Base-by-base conservation (phyloP, 2,329 filamentous ascomycete genomes). In the Xylariaceae sp. region DNA sequence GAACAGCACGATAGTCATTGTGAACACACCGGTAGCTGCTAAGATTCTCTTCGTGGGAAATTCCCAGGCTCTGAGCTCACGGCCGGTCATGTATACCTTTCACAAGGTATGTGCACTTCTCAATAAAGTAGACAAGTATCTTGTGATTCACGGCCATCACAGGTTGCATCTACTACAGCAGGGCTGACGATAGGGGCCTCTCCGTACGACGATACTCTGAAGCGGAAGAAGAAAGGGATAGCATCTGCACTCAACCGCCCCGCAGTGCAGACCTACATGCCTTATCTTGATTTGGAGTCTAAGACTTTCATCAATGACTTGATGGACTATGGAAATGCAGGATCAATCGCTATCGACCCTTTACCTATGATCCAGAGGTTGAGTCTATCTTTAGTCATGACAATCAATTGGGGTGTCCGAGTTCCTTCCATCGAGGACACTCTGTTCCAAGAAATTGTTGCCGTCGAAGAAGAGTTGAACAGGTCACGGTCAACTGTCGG, bases 101-200 rank as follows among this genome's bases (percentile, higher is more conserved):
- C 88, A 91, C 68, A 87, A 79, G 5, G 85, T 91, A 58, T 14
- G 38, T 39, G n/a, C 6, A 19, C 11, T 38, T 12, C 30, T 6
- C n/a, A 27, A 6, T 5, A 9, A 11, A 11, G 30, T 12, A 22
- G 15, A 7, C 31, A 11, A 39, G 17, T n/a, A 15, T 27, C 1
- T 11, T 14, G 12, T n/a, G 43, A 17, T 14, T 51, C 14, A 53
- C 11, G 27, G n/a, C 12, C 2, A 11, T 41, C 5, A 30, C 30
- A 63, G 63, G 54, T 64, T 4, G 85, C 90, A 3, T 90, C 87
- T 1, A 82, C 77, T 32, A 88, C 85, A 0, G 85, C 90, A 58
- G 87, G 87, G 6, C 87, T 90, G 67, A 92, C 88, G 0, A 90
- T 94, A 53, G 89, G 89, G 1, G 90, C 88, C 0, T 90, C 87